Evolutionary conservation across 352 stramenopile genomes (phyloP).

Genomic region (Globisporangium middletonii): DNA sequence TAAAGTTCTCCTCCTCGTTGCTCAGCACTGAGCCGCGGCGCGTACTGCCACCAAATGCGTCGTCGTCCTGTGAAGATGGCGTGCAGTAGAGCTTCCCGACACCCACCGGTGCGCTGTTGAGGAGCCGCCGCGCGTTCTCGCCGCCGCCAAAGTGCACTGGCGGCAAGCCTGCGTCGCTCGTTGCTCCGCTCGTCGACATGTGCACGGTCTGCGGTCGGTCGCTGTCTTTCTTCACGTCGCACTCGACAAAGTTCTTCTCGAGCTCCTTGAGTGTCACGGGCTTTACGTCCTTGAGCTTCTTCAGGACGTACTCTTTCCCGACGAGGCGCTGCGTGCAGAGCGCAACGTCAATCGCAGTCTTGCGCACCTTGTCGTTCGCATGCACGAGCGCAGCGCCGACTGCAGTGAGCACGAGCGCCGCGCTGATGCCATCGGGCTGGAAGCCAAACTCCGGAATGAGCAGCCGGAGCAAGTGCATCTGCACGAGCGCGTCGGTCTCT

Average conservation of each 20-base stretch:
- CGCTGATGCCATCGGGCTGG: conserved; percentile 58
- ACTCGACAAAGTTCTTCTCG: conserved; percentile 77
- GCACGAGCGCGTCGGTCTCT: conserved; percentile 61
- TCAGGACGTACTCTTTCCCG: conserved; percentile 63
- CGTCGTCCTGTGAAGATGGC: conserved; percentile 26
- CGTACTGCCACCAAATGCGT: conserved; percentile 10
- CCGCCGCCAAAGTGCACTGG: conserved; percentile 36
- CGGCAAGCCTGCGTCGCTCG: conserved; percentile 15
- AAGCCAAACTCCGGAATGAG: conserved; percentile 78
- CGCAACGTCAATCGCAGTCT: conserved; percentile 69
- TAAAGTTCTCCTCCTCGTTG: conserved; percentile 80
- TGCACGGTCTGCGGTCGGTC: conserved; percentile 61
- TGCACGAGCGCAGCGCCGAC: conserved; percentile 45
- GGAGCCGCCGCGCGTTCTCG: conserved; percentile 42
- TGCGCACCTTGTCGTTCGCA: conserved; percentile 68
- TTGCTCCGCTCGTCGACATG: conserved; percentile 9
- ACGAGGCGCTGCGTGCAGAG: conserved; percentile 69
- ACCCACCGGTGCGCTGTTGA: conserved; percentile 67
- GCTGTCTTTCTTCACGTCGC: conserved; percentile 26
- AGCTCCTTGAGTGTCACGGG: conserved; percentile 75
- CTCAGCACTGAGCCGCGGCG: conserved; percentile 40
- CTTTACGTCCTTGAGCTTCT: conserved; percentile 69
- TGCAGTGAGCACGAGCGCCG: conserved; percentile 37
- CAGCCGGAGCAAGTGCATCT: conserved; percentile 78
- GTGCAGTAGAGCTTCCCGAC: conserved; percentile 60